Conservation (phyloP, 2,329 filamentous ascomycete genomes). For the Fusarium multiceps region DNA sequence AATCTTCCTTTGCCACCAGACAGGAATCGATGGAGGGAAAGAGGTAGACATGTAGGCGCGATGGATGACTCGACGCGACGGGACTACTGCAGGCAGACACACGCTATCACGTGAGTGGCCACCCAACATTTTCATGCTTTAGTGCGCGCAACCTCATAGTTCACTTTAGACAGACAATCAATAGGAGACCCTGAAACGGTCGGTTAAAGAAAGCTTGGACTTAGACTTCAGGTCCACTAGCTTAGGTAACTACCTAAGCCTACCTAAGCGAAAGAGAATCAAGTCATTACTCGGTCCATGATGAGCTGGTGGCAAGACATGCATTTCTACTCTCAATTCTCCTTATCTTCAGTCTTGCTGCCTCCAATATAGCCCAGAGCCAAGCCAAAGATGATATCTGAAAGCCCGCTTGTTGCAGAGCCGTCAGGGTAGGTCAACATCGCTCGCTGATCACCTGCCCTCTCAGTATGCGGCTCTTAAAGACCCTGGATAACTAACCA, state of each 20-base stretch:
- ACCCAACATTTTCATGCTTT: background rate
- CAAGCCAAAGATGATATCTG: conserved; percentile 18
- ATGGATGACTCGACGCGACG: conserved; percentile 36
- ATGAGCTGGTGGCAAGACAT: conserved; percentile 23
- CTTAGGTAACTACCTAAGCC: conserved; percentile 36
- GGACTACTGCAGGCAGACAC: conserved; percentile 41
- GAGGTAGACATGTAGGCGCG: conserved; percentile 27
- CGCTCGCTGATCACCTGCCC: conserved; percentile 9
- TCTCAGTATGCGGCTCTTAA: conserved; percentile 5
- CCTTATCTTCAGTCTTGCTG: background rate
- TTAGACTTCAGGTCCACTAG: conserved; percentile 30
- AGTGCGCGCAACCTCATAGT: background rate
- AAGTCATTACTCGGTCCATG: conserved; percentile 10
- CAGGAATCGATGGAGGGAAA: conserved; percentile 10
- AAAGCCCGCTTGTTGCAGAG: conserved; percentile 18
- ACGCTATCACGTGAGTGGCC: conserved; percentile 42
- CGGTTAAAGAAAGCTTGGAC: conserved; percentile 8
- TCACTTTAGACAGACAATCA: background rate
- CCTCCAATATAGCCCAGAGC: background rate
- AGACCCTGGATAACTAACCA: conserved; percentile 23
- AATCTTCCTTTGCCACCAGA: conserved; percentile 25
- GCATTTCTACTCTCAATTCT: background rate
- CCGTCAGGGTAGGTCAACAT: conserved; percentile 29
- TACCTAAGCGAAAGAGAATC: conserved; percentile 4
- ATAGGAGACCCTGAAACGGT: conserved; percentile 18